Evolutionary conservation across 2,329 filamentous ascomycete genomes (phyloP), one percentile per base, ranked within the genome.

Genomic region (Aspergillus tanneri): DNA sequence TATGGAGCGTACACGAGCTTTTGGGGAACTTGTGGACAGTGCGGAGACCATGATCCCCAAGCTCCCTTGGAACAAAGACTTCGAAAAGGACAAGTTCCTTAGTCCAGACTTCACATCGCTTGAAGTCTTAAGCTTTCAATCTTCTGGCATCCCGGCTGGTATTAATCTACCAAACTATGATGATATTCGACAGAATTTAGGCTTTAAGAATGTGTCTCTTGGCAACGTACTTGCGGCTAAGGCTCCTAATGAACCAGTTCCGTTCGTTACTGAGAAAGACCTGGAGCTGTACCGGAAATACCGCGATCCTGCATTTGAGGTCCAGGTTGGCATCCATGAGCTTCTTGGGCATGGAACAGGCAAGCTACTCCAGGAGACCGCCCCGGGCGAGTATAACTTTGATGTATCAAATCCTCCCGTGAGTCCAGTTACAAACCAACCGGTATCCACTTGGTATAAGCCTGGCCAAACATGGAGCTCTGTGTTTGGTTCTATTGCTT

Each of bases 61-160:
- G 53, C 76, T 99, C 11, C 93, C 93, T 0, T 99, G 93, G 93
- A 76, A 78, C 27, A 80, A 82, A 38, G 87, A 89, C 0, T 99
- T 97, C 57, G 93, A 99, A 67, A 97, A 97, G 72, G 91, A 96
- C 75, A 90, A 87, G 63, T 99, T 99, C 71, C 73, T 95, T 27
- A 92, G 89, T 43, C 93, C 93, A 0, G 93, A 99, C 68, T 99
- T 99, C 65, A 97, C 93, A 0, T 93, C 88, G 8, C 78, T 97
- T 2, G 93, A 99, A 68, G 90, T 96, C 2, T 72, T 96, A 52
- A 90, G 87, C 1, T 96, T 96, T 59, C 80, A 81, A 18, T 79
- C 80, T 7, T 80, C 77, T 44, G 82, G 81, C 49, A 82, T 85
- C 38, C 82, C 81, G 16, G 81, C 80, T 11, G 81, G 80, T 21